These are phyloP conservation scores for Lasiosphaeria hispida DNA, from an alignment of 495 filamentous ascomycete species.

Conservation along the genomic window DNA sequence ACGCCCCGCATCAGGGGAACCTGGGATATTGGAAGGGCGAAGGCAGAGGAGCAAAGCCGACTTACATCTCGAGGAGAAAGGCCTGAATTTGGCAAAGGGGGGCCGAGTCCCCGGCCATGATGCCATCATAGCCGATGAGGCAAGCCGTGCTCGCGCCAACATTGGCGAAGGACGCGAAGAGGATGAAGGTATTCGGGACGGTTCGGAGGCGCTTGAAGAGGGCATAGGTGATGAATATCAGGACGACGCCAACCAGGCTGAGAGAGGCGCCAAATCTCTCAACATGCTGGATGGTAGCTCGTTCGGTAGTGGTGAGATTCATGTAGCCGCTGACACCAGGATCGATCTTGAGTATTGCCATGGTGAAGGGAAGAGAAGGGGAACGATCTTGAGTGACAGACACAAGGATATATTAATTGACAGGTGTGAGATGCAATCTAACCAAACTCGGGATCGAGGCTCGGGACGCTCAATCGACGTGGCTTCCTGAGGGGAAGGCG, in stretches of 20 bases:
- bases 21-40: not conserved
- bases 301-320: slow-evolving; percentile 30
- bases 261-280: slow-evolving; percentile 53
- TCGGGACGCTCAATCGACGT: slow-evolving; percentile 21
- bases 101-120: slow-evolving; percentile 50
- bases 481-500: slow-evolving; percentile 10
- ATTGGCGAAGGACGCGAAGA: slow-evolving; percentile 83
- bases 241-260: slow-evolving; percentile 64
- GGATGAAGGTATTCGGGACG: slow-evolving; percentile 77
- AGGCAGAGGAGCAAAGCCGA: slow-evolving; percentile 28
- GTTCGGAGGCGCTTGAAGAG: slow-evolving; percentile 60
- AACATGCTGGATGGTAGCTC: slow-evolving; percentile 35
- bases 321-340: slow-evolving; percentile 28
- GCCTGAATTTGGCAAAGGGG: slow-evolving; percentile 72
- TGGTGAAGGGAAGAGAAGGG: slow-evolving; percentile 15
- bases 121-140: slow-evolving; percentile 59
- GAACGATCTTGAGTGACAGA: slow-evolving; percentile 11
- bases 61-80: slow-evolving; percentile 64
- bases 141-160: slow-evolving; percentile 73
- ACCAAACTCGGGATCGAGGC: slow-evolving; percentile 8
- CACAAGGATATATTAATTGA: slow-evolving; percentile 22
- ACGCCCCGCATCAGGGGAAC: not conserved
- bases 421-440: slow-evolving; percentile 10
- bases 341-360: slow-evolving; percentile 15
- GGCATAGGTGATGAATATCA: slow-evolving; percentile 70